phyloP scores from a whole-genome alignment of 2,329 filamentous ascomycete species.

The Aspergillus melleus region DNA sequence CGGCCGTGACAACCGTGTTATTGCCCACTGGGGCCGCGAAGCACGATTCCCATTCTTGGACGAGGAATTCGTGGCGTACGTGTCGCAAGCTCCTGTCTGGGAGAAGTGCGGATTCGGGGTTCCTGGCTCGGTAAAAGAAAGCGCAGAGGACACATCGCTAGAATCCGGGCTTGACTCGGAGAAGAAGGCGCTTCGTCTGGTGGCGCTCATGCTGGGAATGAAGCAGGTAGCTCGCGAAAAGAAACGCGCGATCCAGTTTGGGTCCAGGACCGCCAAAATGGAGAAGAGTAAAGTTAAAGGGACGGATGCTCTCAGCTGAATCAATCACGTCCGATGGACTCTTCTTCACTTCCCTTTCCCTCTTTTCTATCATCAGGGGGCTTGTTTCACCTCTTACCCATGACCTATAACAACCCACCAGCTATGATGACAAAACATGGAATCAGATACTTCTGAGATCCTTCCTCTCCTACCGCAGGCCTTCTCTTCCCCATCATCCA shows the following conservation, averaged over 20 bases:
- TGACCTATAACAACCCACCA: conserved; percentile 4
- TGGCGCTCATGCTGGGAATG: conserved; percentile 76
- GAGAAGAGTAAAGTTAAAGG: conserved; percentile 66
- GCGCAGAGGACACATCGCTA: conserved; percentile 13
- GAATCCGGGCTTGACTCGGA: conserved; percentile 63
- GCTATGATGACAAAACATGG: conserved; percentile 42
- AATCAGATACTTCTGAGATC: conserved; percentile 47
- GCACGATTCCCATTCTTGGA: conserved; percentile 89
- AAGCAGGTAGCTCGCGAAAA: conserved; percentile 74
- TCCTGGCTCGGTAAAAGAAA: conserved; percentile 23
- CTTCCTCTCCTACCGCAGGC: conserved; percentile 6
- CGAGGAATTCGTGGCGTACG: conserved; percentile 80
- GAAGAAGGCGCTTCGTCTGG: conserved; percentile 76
- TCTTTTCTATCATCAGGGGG: too few relatives aligned
- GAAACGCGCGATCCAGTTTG: conserved; percentile 89
- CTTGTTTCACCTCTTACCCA: background rate
- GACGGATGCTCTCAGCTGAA: conserved; percentile 54
- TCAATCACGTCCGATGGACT: background rate
- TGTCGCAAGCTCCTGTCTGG: conserved; percentile 70
- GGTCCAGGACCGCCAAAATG: conserved; percentile 80
- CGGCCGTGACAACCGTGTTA: conserved; percentile 87
- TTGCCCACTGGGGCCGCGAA: conserved; percentile 86
- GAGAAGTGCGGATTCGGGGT: conserved; percentile 87
- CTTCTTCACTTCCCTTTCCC: conserved; percentile 3
- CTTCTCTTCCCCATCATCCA: conserved; percentile 10